Evolutionary conservation across 2,329 filamentous ascomycete species (phyloP).

Genomic region (Xylariales sp.): DNA sequence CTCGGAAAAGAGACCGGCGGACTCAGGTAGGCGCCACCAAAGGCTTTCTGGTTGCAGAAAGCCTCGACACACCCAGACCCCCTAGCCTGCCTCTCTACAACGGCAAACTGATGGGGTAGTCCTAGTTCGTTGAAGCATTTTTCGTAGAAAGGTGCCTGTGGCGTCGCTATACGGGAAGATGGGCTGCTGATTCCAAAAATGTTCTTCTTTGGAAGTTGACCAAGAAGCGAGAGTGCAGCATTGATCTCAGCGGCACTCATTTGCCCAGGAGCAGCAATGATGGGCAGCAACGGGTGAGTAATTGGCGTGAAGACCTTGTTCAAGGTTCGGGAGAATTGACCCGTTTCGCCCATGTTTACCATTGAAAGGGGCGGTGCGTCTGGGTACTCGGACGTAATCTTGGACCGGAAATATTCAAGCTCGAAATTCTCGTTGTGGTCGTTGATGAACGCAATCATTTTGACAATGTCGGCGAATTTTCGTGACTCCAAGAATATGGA

Average conservation of each 20-base stretch:
- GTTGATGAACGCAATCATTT: conserved; percentile 83
- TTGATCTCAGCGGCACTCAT: conserved; percentile 85
- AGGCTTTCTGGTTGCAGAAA: conserved; percentile 67
- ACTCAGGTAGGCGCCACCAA: conserved; percentile 78
- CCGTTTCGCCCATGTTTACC: conserved; percentile 83
- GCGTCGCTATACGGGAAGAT: conserved; percentile 56
- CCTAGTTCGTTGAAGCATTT: conserved; percentile 79
- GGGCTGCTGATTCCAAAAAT: conserved; percentile 77
- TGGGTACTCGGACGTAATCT: conserved; percentile 64
- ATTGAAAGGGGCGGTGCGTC: conserved; percentile 71
- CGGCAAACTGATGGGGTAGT: conserved; percentile 76
- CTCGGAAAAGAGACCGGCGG: conserved; percentile 60
- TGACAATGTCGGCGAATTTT: conserved; percentile 78
- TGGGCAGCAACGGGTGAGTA: conserved; percentile 76
- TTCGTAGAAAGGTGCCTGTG: conserved; percentile 79
- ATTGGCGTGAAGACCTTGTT: conserved; percentile 87
- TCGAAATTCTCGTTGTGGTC: conserved; percentile 85
- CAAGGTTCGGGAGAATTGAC: conserved; percentile 76
- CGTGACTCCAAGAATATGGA: conserved; percentile 66
- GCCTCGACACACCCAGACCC: conserved; percentile 63
- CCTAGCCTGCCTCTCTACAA: conserved; percentile 65
- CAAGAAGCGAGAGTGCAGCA: conserved; percentile 69
- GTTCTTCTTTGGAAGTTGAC: conserved; percentile 72
- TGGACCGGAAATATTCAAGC: conserved; percentile 80
- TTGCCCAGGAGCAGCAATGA: conserved; percentile 81